These are phyloP conservation scores for Westerdykella aurantiaca DNA, from an alignment of 2,329 filamentous ascomycete species.

Conservation along the genomic window DNA sequence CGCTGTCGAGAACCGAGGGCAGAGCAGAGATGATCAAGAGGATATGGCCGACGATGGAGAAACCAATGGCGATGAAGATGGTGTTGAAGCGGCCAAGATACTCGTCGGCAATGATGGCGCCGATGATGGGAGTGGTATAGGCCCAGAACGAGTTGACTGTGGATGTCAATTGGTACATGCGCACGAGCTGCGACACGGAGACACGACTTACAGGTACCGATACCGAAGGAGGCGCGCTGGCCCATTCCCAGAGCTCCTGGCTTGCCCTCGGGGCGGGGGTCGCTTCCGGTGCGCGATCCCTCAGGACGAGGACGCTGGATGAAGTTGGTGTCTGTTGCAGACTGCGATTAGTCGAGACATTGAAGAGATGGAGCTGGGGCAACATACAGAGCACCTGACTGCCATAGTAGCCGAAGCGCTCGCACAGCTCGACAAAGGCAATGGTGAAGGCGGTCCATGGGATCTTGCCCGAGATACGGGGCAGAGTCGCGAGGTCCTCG, in stretches of 20 bases:
- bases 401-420: slow-evolving; percentile 74
- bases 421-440: slow-evolving; percentile 67
- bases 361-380: neutral
- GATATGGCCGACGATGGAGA: slow-evolving; percentile 49
- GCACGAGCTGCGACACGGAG: neutral
- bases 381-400: slow-evolving; percentile 58
- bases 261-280: slow-evolving; percentile 25
- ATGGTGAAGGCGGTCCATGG: slow-evolving; percentile 63
- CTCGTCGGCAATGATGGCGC: slow-evolving; percentile 53
- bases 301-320: slow-evolving; percentile 33
- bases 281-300: slow-evolving; percentile 29
- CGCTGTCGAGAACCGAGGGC: slow-evolving; percentile 42
- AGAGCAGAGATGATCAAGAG: slow-evolving; percentile 51
- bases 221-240: slow-evolving; percentile 34
- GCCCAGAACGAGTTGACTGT: slow-evolving; percentile 37
- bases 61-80: slow-evolving; percentile 47
- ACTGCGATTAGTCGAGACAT: neutral
- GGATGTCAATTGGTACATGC: neutral
- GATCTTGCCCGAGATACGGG: slow-evolving; percentile 58
- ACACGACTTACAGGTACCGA: slow-evolving; percentile 21
- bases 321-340: slow-evolving; percentile 36
- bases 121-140: slow-evolving; percentile 42
- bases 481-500: slow-evolving; percentile 57
- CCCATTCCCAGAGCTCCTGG: slow-evolving; percentile 37
- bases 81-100: slow-evolving; percentile 58